Evolutionary conservation across 2,329 filamentous ascomycete species (phyloP), one percentile per base, ranked within the genome.

Genomic region (Claviceps fusiformis): DNA sequence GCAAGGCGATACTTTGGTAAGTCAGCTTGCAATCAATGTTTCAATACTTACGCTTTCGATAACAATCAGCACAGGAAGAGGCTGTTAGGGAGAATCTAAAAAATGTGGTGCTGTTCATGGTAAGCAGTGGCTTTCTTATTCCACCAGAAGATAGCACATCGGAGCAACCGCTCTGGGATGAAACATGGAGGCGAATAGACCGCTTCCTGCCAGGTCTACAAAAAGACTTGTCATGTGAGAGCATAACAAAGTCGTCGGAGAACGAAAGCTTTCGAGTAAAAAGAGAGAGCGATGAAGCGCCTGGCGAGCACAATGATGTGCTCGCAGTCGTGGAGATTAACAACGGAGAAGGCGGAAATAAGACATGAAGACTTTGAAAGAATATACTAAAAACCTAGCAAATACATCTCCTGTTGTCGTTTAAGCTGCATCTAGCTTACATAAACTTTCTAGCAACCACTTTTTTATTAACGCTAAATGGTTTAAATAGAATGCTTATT

Each of bases 41-140:
- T 10, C n/a, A 41, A n/a, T n/a, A 11, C 37, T 24, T 6, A 9
- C 19, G 46, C 24, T 33, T 33, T 61, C 60, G 60, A 54, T 61
- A 29, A 63, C 54, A 4, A 15, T 27, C 13, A n/a, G 15, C 43
- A 17, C 62, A 95, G 84, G 90, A 95, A 71, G 93, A 98, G 74
- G 92, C 93, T 13, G 90, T 97, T 2, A 87, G 89, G 0, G 93
- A 98, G 70, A 93, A 89, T 60, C 74, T 98, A 56, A 98, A 98
- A 72, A 98, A 98, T 61, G 90, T 97, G 53, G 75, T 97, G 29
- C 77, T 98, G 10, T 93, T 98, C 63, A 95, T 98, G 90, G 84
- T 87, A 6, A 93, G 85, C 67, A 91, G 86, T 52, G 91, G 87
- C 41, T 91, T 88, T 63, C 79, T 98, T 5, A 83, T 89, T 0